Base-by-base conservation (phyloP, 2,329 filamentous ascomycete genomes). In the Lanzia echinophila region DNA sequence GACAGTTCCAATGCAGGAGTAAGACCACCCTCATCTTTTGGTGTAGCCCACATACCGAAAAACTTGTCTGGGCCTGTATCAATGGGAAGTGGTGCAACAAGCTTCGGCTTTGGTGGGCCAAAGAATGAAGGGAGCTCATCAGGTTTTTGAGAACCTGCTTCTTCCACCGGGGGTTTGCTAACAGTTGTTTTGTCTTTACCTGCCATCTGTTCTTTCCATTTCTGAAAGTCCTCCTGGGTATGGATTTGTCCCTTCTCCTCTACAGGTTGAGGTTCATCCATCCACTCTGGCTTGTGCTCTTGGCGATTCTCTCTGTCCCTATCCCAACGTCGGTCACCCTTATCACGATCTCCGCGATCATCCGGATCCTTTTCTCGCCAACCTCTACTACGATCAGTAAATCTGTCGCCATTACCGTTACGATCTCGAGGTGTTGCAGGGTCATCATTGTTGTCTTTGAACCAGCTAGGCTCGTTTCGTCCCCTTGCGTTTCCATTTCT, bases 171-270 rank as follows among this genome's bases (percentile, higher is more conserved):
- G 12, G 62, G 56, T 48, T 65, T 66, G 33, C 47, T 51, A 38
- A 48, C 46, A 19, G 56, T 50, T 52, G 60, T 53, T 39, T 62
- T 67, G 41, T 66, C 62, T 50, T 65, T 65, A 42, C 58, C 62
- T 56, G 60, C 56, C 90, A 95, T 95, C 59, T 79, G 80, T 63
- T 95, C 89, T 78, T 96, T 96, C 83, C 92, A 96, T 62, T 88
- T 88, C 72, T 95, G 86, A 69, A 96, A 95, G 61, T 96, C 91
- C 66, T 95, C 90, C 64, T 89, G 86, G 1, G 90, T 96, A 63
- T 89, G 87, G 5, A 78, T 80, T 63, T 86, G 82, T 34, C 79
- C 74, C 63, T 86, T 82, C 49, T 88, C 86, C 55, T 86, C 84
- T 20, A 78, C 78, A 15, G 83, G 82, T 55, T 85, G 78, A 15